Evolutionary conservation across 2,329 filamentous ascomycete species (phyloP).

Genomic region (Rhynchosporium secalis): DNA sequence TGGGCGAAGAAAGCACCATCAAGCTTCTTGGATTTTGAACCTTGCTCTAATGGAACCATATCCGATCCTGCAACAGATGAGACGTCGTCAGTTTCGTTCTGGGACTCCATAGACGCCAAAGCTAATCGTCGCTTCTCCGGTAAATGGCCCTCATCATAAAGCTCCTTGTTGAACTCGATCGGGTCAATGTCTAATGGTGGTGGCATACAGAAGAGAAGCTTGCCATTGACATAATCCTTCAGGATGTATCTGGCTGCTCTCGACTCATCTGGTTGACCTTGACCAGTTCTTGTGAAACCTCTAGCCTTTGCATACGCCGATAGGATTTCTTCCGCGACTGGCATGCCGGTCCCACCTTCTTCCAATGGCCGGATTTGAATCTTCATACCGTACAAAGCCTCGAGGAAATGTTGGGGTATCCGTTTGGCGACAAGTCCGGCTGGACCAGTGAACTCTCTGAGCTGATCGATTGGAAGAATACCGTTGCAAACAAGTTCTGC

Average conservation of each 20-base stretch:
- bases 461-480: conserved; percentile 92
- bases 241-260: conserved; percentile 85
- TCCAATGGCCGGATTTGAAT: conserved; percentile 79
- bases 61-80: conserved; percentile 49
- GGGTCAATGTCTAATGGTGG: conserved; percentile 74
- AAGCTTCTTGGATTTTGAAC: conserved; percentile 72
- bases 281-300: conserved; percentile 86
- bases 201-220: conserved; percentile 87
- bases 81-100: conserved; percentile 42
- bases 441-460: conserved; percentile 89
- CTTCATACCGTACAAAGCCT: conserved; percentile 90
- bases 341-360: conserved; percentile 87
- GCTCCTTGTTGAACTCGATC: conserved; percentile 79
- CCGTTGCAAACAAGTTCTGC: conserved; percentile 95
- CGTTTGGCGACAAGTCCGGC: conserved; percentile 78
- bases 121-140: conserved; percentile 76
- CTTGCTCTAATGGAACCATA: conserved; percentile 54
- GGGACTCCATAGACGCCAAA: conserved; percentile 47
- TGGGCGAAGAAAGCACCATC: conserved; percentile 89
- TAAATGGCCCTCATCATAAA: conserved; percentile 81
- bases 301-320: conserved; percentile 83
- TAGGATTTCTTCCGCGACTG: conserved; percentile 82
- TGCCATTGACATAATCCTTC: conserved; percentile 97
- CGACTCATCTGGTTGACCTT: conserved; percentile 90
- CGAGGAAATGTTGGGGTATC: conserved; percentile 84